Base-by-base conservation (phyloP, 441 rosid genomes). In the Erodium moschatum region DNA sequence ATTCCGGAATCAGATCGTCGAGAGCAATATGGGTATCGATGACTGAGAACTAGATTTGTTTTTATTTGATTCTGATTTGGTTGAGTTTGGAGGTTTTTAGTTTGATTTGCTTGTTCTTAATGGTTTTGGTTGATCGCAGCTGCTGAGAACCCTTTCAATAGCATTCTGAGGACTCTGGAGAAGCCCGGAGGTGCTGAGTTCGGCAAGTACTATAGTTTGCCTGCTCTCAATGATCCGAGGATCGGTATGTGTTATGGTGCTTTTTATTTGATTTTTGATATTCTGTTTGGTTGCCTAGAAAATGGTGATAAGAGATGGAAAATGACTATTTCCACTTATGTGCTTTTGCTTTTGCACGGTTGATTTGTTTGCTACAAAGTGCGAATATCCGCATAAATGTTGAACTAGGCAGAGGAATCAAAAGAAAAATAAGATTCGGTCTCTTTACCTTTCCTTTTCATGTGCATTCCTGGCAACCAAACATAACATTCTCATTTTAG, bases 151-250 rank as follows among this genome's bases (percentile, higher is more conserved):
- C 86, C 86, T 9, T 86, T 86, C 79, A 74, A 74, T 13, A 31
- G 73, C 69, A 85, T 86, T 54, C 52, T 86, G 76, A 85, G 72
- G 79, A 67, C 86, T 40, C 78, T 85, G 7, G 81, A 82, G 84
- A 83, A 76, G 75, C 84, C 89, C 5, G 83, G 70, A 6, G 84
- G 83, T 16, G 85, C 85, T 75, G 84, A 77, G 29, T 85, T 83
- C 70, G 91, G 91, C 3, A 77, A 56, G 64, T 86, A 80, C 78
- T 86, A 80, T 70, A 79, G 83, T 72, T 78, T 86, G 66, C 82
- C 84, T 16, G 85, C 87, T 70, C 86, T 86, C 60, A 79, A 82
- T 67, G 91, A 86, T 81, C 78, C 87, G 9, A 80, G 91, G 73
- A 86, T 83, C 69, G 91, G 91, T 86, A 40, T 63, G 88, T 80